A percentile compares a stretch with the other conserved stretches of the same genome.
Conservation (phyloP, 2,329 filamentous ascomycete genomes). For the Neonectria coccinea region DNA sequence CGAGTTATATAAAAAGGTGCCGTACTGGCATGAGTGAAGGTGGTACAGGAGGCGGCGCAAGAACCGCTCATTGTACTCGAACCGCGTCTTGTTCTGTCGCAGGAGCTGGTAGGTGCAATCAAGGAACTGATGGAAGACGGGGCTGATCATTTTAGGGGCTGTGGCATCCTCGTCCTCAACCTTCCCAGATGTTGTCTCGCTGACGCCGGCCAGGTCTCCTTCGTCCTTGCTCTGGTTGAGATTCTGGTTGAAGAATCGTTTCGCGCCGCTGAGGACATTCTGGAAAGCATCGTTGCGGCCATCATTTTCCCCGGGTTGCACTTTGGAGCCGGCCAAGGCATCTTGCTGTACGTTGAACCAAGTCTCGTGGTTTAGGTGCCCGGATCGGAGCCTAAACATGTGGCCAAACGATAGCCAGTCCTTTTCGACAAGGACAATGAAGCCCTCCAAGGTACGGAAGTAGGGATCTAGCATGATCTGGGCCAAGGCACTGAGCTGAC, state of each 20-base stretch:
- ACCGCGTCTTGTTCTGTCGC: constrained; percentile 85
- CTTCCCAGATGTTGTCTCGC: constrained; percentile 54
- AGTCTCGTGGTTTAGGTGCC: constrained; percentile 88
- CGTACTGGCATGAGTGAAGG: constrained; percentile 95
- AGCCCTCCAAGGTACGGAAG: constrained; percentile 92
- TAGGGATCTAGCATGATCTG: constrained; percentile 97
- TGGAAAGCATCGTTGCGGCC: constrained; percentile 81
- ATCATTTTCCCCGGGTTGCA: constrained; percentile 72
- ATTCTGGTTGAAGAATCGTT: constrained; percentile 86
- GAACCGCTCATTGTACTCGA: constrained; percentile 97
- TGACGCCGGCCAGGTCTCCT: constrained; percentile 69
- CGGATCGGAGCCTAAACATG: constrained; percentile 95
- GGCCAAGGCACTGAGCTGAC: constrained; percentile 89
- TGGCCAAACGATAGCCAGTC: constrained; percentile 98
- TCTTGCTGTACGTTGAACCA: constrained; percentile 94
- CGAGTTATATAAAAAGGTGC: constrained; percentile 94
- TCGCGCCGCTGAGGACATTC: constrained; percentile 86
- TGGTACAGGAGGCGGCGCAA: constrained; percentile 90
- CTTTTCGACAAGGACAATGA: constrained; percentile 94
- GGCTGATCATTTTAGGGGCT: constrained; percentile 89
- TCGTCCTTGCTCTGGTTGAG: constrained; percentile 77
- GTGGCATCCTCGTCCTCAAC: constrained; percentile 74
- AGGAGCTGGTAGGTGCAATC: constrained; percentile 93
- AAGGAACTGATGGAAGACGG: constrained; percentile 97
- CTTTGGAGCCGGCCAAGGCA: constrained; percentile 71